Evolutionary conservation across 2,329 filamentous ascomycete genomes (phyloP), one percentile per base, ranked within the genome.

Genomic region (Macrophomina pseudophaseolina): DNA sequence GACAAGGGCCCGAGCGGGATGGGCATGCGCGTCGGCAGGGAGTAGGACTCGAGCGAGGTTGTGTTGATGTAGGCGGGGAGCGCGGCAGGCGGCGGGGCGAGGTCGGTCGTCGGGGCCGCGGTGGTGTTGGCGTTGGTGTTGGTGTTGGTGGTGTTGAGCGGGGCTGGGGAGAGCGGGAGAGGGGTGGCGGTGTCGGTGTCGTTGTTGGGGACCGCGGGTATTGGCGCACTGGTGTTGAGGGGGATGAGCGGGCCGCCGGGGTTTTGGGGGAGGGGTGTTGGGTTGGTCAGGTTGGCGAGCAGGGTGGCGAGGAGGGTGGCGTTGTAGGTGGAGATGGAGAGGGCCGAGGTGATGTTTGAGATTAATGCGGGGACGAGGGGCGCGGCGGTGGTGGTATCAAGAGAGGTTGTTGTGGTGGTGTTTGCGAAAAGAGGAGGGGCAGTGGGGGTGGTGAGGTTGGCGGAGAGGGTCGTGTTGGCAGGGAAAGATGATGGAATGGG

Each of bases 21-120:
- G 18, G 63, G 63, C 63, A 65, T 65, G 5, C 11, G 52, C 16
- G 63, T 65, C 6, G 44, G 54, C 8, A 60, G 23, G 33, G 32
- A 63, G 30, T 23, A 6, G 0, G 9, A 14, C 32, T 16, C 8
- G 30, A 33, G 48, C 8, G 4, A 7, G 4, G 51, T 54, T 32
- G n/a, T n/a, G 33, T 38, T 54, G 51, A 23, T 6, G 18, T 23
- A 23, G 23, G 23, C 23, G 23, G 5, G 9, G 18, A 35, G 12
- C 16, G 46, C n/a, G 9, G 32, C 4, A 16, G 23, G 12, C 3
- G 38, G 18, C 12, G 18, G 23, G 54, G 7, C 7, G 12, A 35
- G 51, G 53, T 28, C 28, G 35, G 53, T 38, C 11, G 33, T n/a
- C 12, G 59, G 56, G 56, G 32, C 14, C 32, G 28, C 32, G 0